A percentile compares a stretch with the other conserved stretches of the same genome.
Evolutionary conservation across 2,329 filamentous ascomycete genomes (phyloP).

Genomic region (Venturia aucupariae): DNA sequence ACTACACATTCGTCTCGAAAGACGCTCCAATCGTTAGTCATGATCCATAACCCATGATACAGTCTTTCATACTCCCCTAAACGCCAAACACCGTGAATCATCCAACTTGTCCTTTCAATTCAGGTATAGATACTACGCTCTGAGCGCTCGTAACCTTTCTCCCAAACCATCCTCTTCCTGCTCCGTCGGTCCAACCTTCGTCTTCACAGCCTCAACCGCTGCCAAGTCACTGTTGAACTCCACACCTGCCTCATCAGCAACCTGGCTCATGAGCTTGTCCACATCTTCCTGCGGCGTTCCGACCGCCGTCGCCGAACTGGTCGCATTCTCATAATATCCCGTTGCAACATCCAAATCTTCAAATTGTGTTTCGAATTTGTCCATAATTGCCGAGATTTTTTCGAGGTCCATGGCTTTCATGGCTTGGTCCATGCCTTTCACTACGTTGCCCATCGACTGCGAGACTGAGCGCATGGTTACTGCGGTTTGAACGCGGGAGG

Average conservation of each 20-base stretch:
- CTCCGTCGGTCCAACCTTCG: constrained; percentile 57
- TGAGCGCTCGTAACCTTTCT: constrained; percentile 46
- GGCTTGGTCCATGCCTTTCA: constrained; percentile 51
- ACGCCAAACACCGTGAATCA: background rate
- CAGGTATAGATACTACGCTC: constrained; percentile 18
- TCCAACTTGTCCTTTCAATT: background rate
- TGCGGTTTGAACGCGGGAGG: constrained; percentile 51
- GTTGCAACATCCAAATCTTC: constrained; percentile 43
- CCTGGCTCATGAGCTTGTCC: constrained; percentile 73
- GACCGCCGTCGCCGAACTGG: constrained; percentile 65
- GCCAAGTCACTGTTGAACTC: constrained; percentile 69
- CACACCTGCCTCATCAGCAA: constrained; percentile 80
- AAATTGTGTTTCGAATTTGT: constrained; percentile 52
- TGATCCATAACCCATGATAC: background rate
- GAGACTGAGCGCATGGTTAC: constrained; percentile 54
- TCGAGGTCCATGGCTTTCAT: constrained; percentile 57
- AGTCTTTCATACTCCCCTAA: constrained; percentile 6
- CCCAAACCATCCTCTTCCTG: constrained; percentile 70
- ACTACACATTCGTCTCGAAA: background rate
- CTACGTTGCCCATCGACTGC: constrained; percentile 53
- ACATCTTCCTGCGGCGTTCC: constrained; percentile 76
- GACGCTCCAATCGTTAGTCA: background rate
- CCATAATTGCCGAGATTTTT: constrained; percentile 58
- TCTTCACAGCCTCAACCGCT: constrained; percentile 44
- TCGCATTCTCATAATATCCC: constrained; percentile 77